These are phyloP conservation scores for Blepharisma stoltei DNA, from an alignment of 73 alveolate genomes.

Conservation along the genomic window DNA sequence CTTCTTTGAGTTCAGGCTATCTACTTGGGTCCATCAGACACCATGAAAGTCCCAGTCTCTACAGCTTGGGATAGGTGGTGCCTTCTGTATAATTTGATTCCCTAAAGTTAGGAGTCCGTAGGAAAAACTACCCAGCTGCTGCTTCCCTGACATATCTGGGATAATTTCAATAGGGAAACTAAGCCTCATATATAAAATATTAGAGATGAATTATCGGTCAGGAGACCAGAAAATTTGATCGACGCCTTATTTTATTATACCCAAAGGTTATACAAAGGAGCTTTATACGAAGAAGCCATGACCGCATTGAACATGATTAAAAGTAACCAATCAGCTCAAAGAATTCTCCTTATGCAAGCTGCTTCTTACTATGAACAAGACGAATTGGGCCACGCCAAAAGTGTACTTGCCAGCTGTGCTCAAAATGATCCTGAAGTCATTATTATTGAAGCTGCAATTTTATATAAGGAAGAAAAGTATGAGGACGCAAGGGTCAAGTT, in stretches of 20 bases:
- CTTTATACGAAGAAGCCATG: constrained; percentile 26
- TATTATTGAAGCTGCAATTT: constrained; percentile 79
- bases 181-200: too few species aligned
- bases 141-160: too few species aligned
- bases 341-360: constrained; percentile 33
- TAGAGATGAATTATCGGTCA: background rate
- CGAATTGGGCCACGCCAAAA: constrained; percentile 25
- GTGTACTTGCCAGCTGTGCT: constrained; percentile 22
- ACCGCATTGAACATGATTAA: background rate
- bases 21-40: too few species aligned
- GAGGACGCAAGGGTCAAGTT: constrained; percentile 94
- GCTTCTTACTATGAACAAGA: constrained; percentile 53
- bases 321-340: constrained; percentile 3
- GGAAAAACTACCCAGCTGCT: too few species aligned
- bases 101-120: too few species aligned
- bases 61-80: too few species aligned
- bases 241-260: constrained; percentile 45
- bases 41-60: too few species aligned
- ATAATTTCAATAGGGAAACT: too few species aligned
- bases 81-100: too few species aligned
- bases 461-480: constrained; percentile 85
- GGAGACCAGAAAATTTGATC: background rate
- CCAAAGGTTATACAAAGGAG: constrained; percentile 41
- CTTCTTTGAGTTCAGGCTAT: too few species aligned
- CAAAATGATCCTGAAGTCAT: constrained; percentile 30